Base-by-base conservation (phyloP, 164 flowering plant species). In the Pachysandra terminalis region DNA sequence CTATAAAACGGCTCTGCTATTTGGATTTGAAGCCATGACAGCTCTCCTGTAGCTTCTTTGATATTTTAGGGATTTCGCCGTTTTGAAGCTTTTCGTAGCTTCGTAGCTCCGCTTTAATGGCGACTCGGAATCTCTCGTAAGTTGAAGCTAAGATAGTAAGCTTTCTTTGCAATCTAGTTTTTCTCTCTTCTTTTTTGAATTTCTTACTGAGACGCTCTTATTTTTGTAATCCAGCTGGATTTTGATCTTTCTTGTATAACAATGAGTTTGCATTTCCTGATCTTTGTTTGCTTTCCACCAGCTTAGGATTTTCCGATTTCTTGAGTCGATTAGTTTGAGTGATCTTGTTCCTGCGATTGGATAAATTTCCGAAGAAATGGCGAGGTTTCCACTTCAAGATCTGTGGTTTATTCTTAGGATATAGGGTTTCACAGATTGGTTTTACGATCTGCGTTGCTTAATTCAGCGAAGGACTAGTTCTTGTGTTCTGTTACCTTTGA, bases 321-420 rank as follows among this genome's bases (percentile, higher is more conserved):
- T 32, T 32, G n/a, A n/a, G n/a, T n/a, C n/a, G n/a, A n/a, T n/a
- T n/a, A n/a, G n/a, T n/a, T n/a, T n/a, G n/a, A n/a, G n/a, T n/a
- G n/a, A n/a, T n/a, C n/a, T n/a, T n/a, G n/a, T n/a, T n/a, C n/a
- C n/a, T n/a, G 37, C 7, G 37, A 32, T 32, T 32, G 5, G 37
- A 32, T 32, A 3, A 3, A 32, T 32, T 59, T 32, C 23, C 58
- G 27, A 21, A 61, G 63, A 72, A 53, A 72, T 72, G 75, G 75
- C 71, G 28, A 66, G 71, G 45, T 72, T 72, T 62, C 71, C 75
- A 28, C 75, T 45, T 56, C 63, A 72, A 72, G 75, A 72, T 72
- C 75, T 61, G 35, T 72, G 75, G 75, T 72, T 72, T 56, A 67
- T 72, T 53, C 59, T 73, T 32, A 2, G 48, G 37, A 25, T 19